These are phyloP conservation scores for Colletotrichum ledebouriae DNA, from an alignment of 2,329 filamentous ascomycete genomes.

Conservation along the genomic window DNA sequence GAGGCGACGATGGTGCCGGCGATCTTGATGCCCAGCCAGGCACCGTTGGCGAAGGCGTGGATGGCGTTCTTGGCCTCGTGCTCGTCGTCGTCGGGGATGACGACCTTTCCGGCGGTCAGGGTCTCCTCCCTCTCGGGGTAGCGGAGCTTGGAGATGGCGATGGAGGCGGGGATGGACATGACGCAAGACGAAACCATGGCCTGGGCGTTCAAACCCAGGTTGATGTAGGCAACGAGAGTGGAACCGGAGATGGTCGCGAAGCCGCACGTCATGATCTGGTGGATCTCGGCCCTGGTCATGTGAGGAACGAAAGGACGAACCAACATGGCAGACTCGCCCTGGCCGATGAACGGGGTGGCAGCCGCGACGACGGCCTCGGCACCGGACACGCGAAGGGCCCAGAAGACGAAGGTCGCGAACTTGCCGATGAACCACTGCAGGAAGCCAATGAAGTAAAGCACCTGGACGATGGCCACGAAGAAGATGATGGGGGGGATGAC, in stretches of 20 bases:
- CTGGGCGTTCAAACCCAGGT: conserved; percentile 85
- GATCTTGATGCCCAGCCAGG: conserved; percentile 89
- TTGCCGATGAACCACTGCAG: conserved; percentile 93
- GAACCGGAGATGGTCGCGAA: conserved; percentile 94
- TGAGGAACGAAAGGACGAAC: conserved; percentile 89
- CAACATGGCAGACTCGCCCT: conserved; percentile 94
- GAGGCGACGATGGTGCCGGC: conserved; percentile 85
- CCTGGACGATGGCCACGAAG: conserved; percentile 92
- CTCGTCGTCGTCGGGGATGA: conserved; percentile 84
- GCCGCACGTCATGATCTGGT: conserved; percentile 93
- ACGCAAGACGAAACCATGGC: conserved; percentile 92
- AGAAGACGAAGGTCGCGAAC: conserved; percentile 92
- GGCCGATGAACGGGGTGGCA: conserved; percentile 93
- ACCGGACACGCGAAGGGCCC: conserved; percentile 86
- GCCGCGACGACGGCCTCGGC: conserved; percentile 95
- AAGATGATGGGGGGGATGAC: conserved; percentile 96
- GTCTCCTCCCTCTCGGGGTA: conserved; percentile 91
- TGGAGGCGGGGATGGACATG: conserved; percentile 93
- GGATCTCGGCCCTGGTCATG: conserved; percentile 88
- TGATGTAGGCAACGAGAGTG: conserved; percentile 88
- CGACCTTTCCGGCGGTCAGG: conserved; percentile 83
- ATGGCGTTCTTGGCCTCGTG: conserved; percentile 83
- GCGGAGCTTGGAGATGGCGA: conserved; percentile 90
- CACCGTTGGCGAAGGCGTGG: conserved; percentile 87
- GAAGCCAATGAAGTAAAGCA: conserved; percentile 84